Evolutionary conservation across 129 eudicot species (phyloP), one percentile per base, ranked within the genome.

Genomic region (Silybum marianum): DNA sequence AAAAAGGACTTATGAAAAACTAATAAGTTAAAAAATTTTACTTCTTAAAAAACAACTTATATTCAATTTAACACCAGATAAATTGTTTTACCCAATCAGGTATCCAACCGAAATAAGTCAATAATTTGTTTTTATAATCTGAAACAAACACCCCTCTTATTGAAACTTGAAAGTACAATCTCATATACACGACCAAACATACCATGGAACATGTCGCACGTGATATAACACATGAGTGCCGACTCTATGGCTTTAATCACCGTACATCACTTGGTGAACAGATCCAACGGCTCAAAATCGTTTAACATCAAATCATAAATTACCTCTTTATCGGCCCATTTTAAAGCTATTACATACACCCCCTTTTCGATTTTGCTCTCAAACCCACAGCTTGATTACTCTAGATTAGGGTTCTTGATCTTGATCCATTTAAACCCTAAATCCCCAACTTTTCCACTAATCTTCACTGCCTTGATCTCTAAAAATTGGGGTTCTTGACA

Each of bases 321-420:
- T 36, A 51, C 51, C 23, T 25, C 60, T 8, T 34, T 51, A 58
- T 80, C 77, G 9, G 14, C 4, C 30, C 38, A 16, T 77, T 65
- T 26, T 23, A 13, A 58, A 58, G 65, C 72, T 60, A 78, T 65
- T 42, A 23, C 44, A 28, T 28, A 32, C 36, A 24, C 66, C 40
- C 73, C 75, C 74, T 40, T 39, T 66, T 39, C 73, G 18, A 21
- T 69, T 79, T 30, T 7, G 70, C 82, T 9, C n/a, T 8, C 13
- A 24, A 24, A 23, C 54, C 19, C 63, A 54, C 63, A 58, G 2
- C 74, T 60, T 19, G 4, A 4, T 44, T 22, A 25, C 28, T 28
- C n/a, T 21, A 8, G n/a, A 26, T 84, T 73, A 78, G 83, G 87
- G 83, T 73, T 84, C 83, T 65, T 78, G 11, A 84, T 81, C 74